phyloP scores from a whole-genome alignment of 805 yeast species.

The Kuraishia cidri region DNA sequence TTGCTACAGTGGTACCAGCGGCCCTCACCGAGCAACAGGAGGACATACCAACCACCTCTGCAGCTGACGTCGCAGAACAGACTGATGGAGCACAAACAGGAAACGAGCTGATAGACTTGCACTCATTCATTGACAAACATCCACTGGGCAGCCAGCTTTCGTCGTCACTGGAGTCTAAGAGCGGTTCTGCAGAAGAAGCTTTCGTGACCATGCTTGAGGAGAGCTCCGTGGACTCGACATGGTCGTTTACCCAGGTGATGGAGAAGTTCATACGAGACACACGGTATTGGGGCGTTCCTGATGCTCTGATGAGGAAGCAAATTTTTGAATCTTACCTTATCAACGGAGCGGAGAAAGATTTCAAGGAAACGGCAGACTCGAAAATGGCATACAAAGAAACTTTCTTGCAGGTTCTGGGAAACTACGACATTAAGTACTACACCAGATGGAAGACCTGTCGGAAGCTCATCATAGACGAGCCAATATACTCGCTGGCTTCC shows the following conservation, averaged over 20 bases:
- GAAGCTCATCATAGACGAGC: constrained; percentile 49
- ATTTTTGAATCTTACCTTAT: constrained; percentile 59
- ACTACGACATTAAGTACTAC: constrained; percentile 35
- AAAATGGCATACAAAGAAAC: constrained; percentile 46
- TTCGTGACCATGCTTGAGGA: constrained; percentile 47
- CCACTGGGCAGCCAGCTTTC: not conserved
- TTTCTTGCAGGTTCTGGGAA: constrained; percentile 37
- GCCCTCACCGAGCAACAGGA: too few relatives aligned
- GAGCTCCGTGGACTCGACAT: constrained; percentile 55
- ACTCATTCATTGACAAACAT: constrained; percentile 4
- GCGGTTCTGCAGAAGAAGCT: constrained; percentile 18
- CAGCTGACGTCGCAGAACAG: constrained; percentile 2
- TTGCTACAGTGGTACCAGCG: not conserved
- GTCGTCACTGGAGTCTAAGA: not conserved
- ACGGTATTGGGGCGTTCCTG: constrained; percentile 59
- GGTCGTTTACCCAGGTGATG: constrained; percentile 68
- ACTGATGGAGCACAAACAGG: constrained; percentile 3
- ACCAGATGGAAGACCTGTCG: constrained; percentile 60
- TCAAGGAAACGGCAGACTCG: constrained; percentile 41
- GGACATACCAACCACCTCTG: not conserved
- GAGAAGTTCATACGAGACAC: constrained; percentile 46
- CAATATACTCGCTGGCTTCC: constrained; percentile 52
- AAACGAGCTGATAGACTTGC: constrained; percentile 7
- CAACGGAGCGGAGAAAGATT: constrained; percentile 38
- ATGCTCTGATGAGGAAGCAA: constrained; percentile 49